Conservation (phyloP, 2,329 filamentous ascomycete species). For the Microthyrium microscopicum region DNA sequence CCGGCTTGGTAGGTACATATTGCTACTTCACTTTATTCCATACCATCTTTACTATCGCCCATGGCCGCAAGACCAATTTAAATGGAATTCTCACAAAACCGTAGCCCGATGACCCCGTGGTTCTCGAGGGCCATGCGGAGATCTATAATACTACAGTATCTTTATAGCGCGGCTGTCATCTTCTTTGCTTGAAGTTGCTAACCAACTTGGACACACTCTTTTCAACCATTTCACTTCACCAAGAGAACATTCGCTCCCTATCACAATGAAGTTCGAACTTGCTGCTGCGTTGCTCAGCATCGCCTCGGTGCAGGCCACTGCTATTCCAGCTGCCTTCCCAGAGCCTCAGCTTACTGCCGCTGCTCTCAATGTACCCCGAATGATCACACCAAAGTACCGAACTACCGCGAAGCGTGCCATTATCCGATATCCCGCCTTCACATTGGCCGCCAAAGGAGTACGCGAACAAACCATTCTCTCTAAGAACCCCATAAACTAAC, state of each 20-base stretch:
- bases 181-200: background rate
- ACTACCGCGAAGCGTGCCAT: conserved; percentile 2
- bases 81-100: background rate
- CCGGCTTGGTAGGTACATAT: too few species aligned
- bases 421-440: conserved; percentile 2
- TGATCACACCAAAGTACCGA: conserved; percentile 6
- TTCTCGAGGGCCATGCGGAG: background rate
- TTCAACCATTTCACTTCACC: background rate
- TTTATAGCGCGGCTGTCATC: background rate
- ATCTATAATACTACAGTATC: background rate
- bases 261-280: background rate
- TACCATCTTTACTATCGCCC: background rate
- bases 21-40: background rate
- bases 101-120: background rate
- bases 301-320: conserved; percentile 4
- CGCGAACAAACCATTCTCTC: background rate
- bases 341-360: background rate
- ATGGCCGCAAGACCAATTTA: background rate
- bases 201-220: background rate
- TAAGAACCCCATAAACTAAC: background rate
- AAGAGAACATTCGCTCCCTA: too few species aligned
- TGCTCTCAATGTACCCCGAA: background rate
- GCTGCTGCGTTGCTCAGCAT: background rate
- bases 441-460: conserved; percentile 2
- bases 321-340: background rate